Conservation (phyloP, 495 filamentous ascomycete genomes). For the Talaromyces trachyspermus region DNA sequence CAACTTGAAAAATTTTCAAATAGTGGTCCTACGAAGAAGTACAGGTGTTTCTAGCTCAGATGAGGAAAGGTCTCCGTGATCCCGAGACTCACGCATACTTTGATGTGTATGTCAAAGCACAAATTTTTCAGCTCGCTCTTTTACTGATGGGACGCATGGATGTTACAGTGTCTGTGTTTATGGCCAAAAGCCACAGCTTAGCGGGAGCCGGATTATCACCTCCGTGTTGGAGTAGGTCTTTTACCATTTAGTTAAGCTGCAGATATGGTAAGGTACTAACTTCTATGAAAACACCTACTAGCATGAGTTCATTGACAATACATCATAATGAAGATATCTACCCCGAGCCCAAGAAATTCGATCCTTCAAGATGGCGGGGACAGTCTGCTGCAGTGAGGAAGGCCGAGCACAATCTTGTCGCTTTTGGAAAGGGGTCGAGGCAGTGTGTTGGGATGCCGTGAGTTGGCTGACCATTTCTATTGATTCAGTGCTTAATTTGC, state of each 20-base stretch:
- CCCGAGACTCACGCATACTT: constrained; percentile 21
- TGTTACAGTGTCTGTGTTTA: background rate
- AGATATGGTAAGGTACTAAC: background rate
- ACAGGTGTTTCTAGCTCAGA: constrained; percentile 19
- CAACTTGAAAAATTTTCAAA: constrained; percentile 53
- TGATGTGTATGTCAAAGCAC: constrained; percentile 13
- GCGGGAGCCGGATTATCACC: too few species aligned
- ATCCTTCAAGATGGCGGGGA: constrained; percentile 15
- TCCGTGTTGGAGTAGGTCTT: constrained; percentile 18
- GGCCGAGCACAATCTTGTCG: constrained; percentile 23
- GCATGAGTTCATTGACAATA: constrained; percentile 23
- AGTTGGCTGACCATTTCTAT: constrained; percentile 2
- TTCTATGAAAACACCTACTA: constrained; percentile 12
- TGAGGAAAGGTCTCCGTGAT: constrained; percentile 17
- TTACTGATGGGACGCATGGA: background rate
- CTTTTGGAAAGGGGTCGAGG: constrained; percentile 30
- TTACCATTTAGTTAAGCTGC: background rate
- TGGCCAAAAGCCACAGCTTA: background rate
- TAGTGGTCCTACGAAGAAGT: constrained; percentile 22
- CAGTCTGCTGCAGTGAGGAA: constrained; percentile 8
- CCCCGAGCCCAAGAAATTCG: constrained; percentile 25
- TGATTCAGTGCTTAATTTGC: background rate
- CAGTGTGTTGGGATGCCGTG: constrained; percentile 33
- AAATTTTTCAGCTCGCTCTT: background rate
- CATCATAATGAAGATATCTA: constrained; percentile 32